A percentile compares a stretch with the other conserved stretches of the same genome.
phyloP scores from a whole-genome alignment of 2,329 filamentous ascomycete species.

The Aureobasidium sp. region DNA sequence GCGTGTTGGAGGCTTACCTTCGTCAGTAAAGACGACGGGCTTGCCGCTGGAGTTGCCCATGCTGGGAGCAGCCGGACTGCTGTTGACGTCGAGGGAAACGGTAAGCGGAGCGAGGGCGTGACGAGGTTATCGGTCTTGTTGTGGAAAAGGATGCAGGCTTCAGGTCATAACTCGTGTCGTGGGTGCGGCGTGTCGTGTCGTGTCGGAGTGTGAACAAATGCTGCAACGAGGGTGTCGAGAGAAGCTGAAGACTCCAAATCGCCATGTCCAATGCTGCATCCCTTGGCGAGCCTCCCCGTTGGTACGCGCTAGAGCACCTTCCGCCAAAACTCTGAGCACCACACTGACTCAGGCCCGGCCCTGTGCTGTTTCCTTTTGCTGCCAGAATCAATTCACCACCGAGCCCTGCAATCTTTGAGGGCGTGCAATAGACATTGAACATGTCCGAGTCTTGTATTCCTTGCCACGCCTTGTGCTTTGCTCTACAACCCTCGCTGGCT shows the following conservation, averaged over 20 bases:
- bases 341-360: not conserved
- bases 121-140: not conserved
- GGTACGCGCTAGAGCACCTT: not conserved
- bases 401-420: not conserved
- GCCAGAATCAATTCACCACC: not conserved
- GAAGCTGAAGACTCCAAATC: not conserved
- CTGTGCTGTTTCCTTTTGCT: not conserved
- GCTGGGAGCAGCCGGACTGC: not conserved
- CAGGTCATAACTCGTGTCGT: conserved; percentile 9
- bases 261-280: not conserved
- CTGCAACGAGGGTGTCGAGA: not conserved
- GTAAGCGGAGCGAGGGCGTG: not conserved
- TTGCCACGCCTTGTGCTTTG: not conserved
- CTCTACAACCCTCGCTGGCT: not conserved
- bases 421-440: not conserved
- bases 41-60: conserved; percentile 98
- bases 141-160: not conserved
- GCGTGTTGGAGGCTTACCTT: conserved; percentile 53
- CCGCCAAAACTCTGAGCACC: not conserved
- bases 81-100: not conserved
- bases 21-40: conserved; percentile 81
- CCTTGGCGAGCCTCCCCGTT: not conserved
- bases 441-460: not conserved
- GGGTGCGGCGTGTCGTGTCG: not conserved
- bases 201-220: not conserved